These are phyloP conservation scores for Fusarium concolor DNA, from an alignment of 2,329 filamentous ascomycete species.

Conservation along the genomic window DNA sequence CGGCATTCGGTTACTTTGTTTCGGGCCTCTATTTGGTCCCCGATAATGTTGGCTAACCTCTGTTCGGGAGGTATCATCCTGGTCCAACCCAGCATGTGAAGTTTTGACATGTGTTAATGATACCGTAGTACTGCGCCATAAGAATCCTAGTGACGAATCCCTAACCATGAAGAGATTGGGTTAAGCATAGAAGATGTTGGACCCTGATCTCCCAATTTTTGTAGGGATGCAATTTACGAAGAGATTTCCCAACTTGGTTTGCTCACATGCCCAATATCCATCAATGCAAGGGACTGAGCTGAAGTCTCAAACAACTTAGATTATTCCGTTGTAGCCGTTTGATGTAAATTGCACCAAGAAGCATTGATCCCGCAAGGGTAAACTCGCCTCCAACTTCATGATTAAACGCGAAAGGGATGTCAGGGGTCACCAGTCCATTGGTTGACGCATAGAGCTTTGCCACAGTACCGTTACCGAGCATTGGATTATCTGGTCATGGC, in stretches of 20 bases:
- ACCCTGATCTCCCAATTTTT: neutral
- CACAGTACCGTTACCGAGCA: no score
- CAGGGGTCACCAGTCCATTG: no score
- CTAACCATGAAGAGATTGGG: neutral
- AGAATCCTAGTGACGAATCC: neutral
- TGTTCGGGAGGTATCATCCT: neutral
- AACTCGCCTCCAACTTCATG: neutral
- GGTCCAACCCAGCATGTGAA: constrained; percentile 14
- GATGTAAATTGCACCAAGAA: neutral
- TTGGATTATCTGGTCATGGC: no score
- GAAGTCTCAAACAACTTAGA: neutral
- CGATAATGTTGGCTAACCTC: constrained; percentile 7
- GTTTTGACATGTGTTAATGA: constrained; percentile 8
- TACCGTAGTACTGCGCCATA: neutral
- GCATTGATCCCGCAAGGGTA: no score
- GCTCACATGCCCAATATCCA: no score
- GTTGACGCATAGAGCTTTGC: no score
- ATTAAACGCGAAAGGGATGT: neutral
- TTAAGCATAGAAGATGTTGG: neutral
- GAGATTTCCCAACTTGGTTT: no score
- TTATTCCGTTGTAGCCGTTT: neutral
- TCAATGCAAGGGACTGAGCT: neutral
- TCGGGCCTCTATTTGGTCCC: constrained; percentile 17
- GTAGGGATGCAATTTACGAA: no score
- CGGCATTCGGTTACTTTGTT: constrained; percentile 30